Evolutionary conservation across 2,329 filamentous ascomycete genomes (phyloP).

Genomic region (Colletotrichum spinosum): DNA sequence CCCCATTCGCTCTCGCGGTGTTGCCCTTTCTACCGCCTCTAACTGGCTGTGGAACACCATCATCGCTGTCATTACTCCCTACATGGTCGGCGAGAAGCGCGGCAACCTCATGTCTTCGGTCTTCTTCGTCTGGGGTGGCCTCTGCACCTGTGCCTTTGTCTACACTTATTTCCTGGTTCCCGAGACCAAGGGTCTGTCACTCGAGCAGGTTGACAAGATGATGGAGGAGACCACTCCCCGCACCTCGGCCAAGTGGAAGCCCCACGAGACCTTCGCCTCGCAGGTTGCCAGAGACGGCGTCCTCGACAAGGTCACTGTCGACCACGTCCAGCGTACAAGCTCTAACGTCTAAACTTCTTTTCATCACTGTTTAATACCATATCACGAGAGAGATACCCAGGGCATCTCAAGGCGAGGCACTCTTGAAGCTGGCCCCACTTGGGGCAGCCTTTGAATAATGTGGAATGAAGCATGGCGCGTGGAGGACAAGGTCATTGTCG

Average conservation of each 20-base stretch:
- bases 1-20: conserved; percentile 88
- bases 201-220: conserved; percentile 88
- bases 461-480: conserved; percentile 34
- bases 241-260: conserved; percentile 81
- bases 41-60: conserved; percentile 94
- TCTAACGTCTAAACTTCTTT: conserved; percentile 45
- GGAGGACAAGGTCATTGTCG: conserved; percentile 21
- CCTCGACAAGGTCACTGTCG: conserved; percentile 45
- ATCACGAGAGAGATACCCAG: conserved; percentile 11
- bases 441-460: conserved; percentile 29
- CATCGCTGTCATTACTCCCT: conserved; percentile 77
- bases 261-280: conserved; percentile 74
- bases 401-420: conserved; percentile 18
- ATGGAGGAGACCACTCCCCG: conserved; percentile 86
- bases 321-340: conserved; percentile 45
- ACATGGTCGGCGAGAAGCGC: conserved; percentile 70
- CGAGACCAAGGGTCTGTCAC: conserved; percentile 80
- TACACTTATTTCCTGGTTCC: conserved; percentile 81
- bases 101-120: conserved; percentile 77
- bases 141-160: conserved; percentile 69
- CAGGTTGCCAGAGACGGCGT: conserved; percentile 53
- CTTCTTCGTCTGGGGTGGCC: conserved; percentile 81
- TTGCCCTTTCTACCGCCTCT: conserved; percentile 86
- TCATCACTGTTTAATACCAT: conserved; percentile 23
- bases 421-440: conserved; percentile 9